Base-by-base conservation (phyloP, 2,329 filamentous ascomycete species). In the Thielaviopsis punctulata region DNA sequence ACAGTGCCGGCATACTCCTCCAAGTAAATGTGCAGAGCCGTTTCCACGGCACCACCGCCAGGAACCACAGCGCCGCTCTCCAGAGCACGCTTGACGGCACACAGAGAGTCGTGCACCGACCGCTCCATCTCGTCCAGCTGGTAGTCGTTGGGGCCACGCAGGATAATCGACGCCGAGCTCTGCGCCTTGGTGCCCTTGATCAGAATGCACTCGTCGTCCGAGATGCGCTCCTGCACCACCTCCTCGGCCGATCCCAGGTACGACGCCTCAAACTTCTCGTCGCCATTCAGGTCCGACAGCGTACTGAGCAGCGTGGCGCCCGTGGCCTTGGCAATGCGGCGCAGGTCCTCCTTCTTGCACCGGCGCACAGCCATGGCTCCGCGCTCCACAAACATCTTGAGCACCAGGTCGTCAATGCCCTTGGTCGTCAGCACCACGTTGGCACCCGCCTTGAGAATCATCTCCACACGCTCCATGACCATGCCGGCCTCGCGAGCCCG, bases 121-220 rank as follows among this genome's bases (percentile, higher is more conserved):
- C 92, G 85, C 75, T 98, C 92, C 90, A 96, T 98, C 75, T 98
- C 92, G 63, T 98, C 92, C 25, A 98, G 79, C 56, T 87, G 86
- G 71, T 85, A 96, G 68, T 98, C 92, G 69, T 98, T 96, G 60
- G 92, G 77, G 45, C 92, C 92, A 55, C 92, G 86, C 51, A 98
- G 84, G 60, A 98, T 93, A 67, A 95, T 88, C 18, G 92, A 98
- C 25, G 92, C 89, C 6, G 89, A 94, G 2, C 84, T 92, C 69
- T 92, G 87, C 24, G 84, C 78, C 73, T 95, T 96, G 62, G 92
- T 95, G 52, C 90, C 90, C 74, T 92, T 95, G 65, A 98, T 77
- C 57, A 98, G 71, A 59, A 98, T 98, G 68, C 90, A 96, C 73
- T 98, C 92, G 60, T 98, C 92, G 62, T 98, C 92, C 2, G 92